Conservation (phyloP, 2,329 filamentous ascomycete genomes). For the Lachnellula hyalina region DNA sequence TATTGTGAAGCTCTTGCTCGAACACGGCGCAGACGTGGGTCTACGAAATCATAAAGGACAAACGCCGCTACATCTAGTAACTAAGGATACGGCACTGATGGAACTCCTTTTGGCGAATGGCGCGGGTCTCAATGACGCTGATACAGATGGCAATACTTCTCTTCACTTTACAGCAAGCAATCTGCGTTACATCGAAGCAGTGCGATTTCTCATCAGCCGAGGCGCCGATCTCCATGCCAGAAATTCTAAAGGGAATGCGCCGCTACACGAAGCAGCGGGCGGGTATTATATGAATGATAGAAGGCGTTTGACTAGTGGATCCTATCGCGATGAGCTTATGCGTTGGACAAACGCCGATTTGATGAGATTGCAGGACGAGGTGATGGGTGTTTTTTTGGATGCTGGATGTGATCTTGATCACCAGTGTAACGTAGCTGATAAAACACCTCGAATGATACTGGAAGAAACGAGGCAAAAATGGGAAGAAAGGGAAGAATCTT, state of each 20-base stretch:
- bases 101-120: slow-evolving; percentile 20
- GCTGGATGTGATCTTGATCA: slow-evolving; percentile 3
- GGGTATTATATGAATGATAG: slow-evolving; percentile 3
- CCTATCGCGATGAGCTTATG: too few relatives aligned
- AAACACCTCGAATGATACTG: too few relatives aligned
- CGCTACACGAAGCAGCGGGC: slow-evolving; percentile 21
- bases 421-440: slow-evolving; percentile 15
- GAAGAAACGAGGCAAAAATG: too few relatives aligned
- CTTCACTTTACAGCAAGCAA: too few relatives aligned
- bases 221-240: slow-evolving; percentile 18
- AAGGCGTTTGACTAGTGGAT: slow-evolving; percentile 7
- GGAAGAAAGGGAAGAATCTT: too few relatives aligned
- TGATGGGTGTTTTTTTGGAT: slow-evolving; percentile 13
- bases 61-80: slow-evolving; percentile 20
- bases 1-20: slow-evolving; percentile 14
- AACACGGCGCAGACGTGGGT: slow-evolving; percentile 16
- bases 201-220: slow-evolving; percentile 13
- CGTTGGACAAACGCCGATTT: neutral
- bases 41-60: slow-evolving; percentile 14
- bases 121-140: slow-evolving; percentile 15
- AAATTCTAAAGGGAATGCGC: slow-evolving; percentile 21
- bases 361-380: slow-evolving; percentile 19
- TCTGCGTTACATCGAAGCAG: slow-evolving; percentile 19
- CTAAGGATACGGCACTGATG: slow-evolving; percentile 15
- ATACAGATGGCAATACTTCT: slow-evolving; percentile 3